Conservation (phyloP, 148 eudicot species). For the Rheum nobile region DNA sequence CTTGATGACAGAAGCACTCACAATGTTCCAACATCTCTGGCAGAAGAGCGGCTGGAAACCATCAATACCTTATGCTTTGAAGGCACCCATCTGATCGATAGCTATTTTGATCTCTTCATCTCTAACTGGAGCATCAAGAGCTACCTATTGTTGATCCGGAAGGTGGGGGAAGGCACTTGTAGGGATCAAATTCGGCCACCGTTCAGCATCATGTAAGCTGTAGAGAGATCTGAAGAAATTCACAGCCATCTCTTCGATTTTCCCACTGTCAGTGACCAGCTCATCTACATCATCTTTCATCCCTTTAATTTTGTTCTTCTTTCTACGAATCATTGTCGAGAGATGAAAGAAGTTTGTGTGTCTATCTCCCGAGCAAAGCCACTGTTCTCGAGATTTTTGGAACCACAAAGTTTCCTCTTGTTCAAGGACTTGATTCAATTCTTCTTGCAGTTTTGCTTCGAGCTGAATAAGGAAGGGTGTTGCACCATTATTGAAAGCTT, state of each 20-base stretch:
- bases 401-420: neutral
- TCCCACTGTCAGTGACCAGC: neutral
- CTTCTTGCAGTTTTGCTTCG: neutral
- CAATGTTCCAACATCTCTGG: neutral
- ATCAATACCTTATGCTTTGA: neutral
- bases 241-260: neutral
- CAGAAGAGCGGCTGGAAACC: neutral
- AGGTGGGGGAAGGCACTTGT: neutral
- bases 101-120: neutral
- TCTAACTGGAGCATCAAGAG: neutral
- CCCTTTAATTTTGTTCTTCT: neutral
- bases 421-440: too few relatives aligned
- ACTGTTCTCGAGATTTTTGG: neutral
- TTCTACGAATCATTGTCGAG: neutral
- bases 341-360: neutral
- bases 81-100: neutral
- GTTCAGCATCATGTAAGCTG: neutral
- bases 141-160: neutral
- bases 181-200: too few relatives aligned
- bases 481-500: too few relatives aligned
- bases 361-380: neutral
- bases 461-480: neutral
- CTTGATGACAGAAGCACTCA: neutral
- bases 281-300: neutral
- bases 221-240: neutral